Base-by-base conservation (phyloP, 306 rosid genomes). In the Benincasa hispida region DNA sequence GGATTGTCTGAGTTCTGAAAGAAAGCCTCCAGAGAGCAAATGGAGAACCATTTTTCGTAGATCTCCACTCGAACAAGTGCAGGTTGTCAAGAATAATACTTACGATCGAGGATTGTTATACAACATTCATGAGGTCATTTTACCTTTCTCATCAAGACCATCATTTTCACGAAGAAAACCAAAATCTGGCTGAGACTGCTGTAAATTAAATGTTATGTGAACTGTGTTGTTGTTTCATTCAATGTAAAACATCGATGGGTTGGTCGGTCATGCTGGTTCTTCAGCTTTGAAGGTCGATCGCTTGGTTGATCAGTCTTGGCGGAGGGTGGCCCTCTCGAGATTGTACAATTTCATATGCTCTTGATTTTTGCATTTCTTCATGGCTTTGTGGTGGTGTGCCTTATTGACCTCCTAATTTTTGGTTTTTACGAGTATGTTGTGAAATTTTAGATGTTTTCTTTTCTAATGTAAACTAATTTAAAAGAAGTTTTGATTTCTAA, bases 81-180 rank as follows among this genome's bases (percentile, higher is more conserved):
- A 87, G 66, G 84, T 79, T 53, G 87, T 80, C 41, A 89, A 85
- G 84, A 89, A 90, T 66, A 94, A 94, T 86, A 67, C 84, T 13
- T 94, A 91, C 11, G 86, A 94, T 72, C 85, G 77, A 80, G 97
- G 98, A 45, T 83, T 86, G 67, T 37, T 91, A 50, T 87, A 74
- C 83, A 94, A 94, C 78, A 60, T 86, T 81, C 65, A 35, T 22
- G 97, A 94, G 88, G 81, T 91, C 68, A 65, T 91, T 78, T 83
- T 79, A 35, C 98, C 97, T 77, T 67, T 79, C 37, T 94, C 97
- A 4, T 82, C 85, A 56, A 89, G 93, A 74, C 74, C 74, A 9
- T 79, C 88, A 10, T 80, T 84, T 78, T 58, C 57, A 1, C 76
- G 5, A 78, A 79, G 84, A 61, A 93, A 93, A 86, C 53, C 81